Percentiles rank a stretch among this genome's conserved stretches.
phyloP scores from a whole-genome alignment of 2,329 filamentous ascomycete genomes.

The Polychaeton citri region DNA sequence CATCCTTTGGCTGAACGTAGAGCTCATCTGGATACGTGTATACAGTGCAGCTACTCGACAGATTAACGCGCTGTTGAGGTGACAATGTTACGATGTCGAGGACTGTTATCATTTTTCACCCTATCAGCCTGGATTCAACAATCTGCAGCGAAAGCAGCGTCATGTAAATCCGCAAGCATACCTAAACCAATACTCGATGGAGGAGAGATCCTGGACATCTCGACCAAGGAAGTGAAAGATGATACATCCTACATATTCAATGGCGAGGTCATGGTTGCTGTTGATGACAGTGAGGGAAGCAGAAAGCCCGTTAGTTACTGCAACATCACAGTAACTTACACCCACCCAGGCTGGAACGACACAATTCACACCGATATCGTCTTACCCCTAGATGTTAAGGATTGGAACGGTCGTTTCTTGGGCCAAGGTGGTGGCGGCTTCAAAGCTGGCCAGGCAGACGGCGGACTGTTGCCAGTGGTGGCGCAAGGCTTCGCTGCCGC shows the following conservation, averaged over 20 bases:
- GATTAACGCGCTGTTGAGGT: no score
- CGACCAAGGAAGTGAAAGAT: not conserved
- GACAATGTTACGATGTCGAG: not conserved
- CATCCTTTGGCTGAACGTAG: no score
- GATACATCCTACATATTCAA: not conserved
- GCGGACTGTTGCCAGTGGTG: constrained; percentile 6
- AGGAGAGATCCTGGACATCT: not conserved
- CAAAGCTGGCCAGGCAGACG: constrained; percentile 8
- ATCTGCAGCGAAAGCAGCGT: not conserved
- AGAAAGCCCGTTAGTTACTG: constrained; percentile 14
- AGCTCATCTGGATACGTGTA: no score
- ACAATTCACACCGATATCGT: constrained; percentile 19
- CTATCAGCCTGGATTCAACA: not conserved
- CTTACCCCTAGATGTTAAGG: constrained; percentile 15
- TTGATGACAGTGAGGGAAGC: not conserved
- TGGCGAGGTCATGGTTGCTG: not conserved
- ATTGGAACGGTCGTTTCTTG: constrained; percentile 24
- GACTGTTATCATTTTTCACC: not conserved
- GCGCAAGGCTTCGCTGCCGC: constrained; percentile 14
- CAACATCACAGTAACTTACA: constrained; percentile 25
- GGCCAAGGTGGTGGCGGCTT: constrained; percentile 27
- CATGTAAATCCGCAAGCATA: not conserved
- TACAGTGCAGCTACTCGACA: no score
- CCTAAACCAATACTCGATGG: not conserved
- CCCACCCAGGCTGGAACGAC: constrained; percentile 24